Evolutionary conservation across 2,329 filamentous ascomycete species (phyloP).

Genomic region (Herpotrichia juniperi): DNA sequence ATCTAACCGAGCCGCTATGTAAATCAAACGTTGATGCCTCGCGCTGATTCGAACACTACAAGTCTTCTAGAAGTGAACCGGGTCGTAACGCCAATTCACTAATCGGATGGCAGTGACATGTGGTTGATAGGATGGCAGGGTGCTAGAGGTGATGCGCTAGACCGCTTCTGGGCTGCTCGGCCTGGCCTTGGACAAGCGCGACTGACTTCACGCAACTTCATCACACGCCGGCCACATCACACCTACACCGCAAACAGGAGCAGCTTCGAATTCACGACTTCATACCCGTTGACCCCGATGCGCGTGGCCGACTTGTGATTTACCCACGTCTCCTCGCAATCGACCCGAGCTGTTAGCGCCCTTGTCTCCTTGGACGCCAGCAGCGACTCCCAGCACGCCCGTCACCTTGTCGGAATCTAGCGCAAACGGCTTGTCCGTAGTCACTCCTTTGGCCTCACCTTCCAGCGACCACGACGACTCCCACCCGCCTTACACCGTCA

Average conservation of each 20-base stretch:
- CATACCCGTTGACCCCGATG: conserved; percentile 25
- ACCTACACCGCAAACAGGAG: conserved; percentile 4
- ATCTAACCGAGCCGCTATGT: background rate
- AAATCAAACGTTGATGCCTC: conserved; percentile 1
- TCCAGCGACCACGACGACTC: conserved; percentile 30
- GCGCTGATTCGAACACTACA: no score
- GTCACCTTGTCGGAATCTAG: conserved; percentile 52
- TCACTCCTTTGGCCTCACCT: conserved; percentile 48
- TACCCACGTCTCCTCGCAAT: conserved; percentile 31
- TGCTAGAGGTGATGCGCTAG: conserved; percentile 25
- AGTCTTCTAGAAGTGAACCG: no score
- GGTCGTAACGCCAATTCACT: no score
- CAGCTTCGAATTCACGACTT: conserved; percentile 2
- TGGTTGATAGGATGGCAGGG: no score
- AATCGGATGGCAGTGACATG: no score
- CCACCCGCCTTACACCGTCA: conserved; percentile 34
- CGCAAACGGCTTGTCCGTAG: conserved; percentile 52
- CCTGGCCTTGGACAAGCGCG: conserved; percentile 12
- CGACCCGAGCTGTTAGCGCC: conserved; percentile 33
- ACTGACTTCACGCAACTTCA: conserved; percentile 21
- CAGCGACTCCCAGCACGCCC: conserved; percentile 23
- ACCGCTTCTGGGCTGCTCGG: conserved; percentile 14
- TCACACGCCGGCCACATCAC: conserved; percentile 15
- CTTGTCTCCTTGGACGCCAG: conserved; percentile 31
- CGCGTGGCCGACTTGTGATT: conserved; percentile 28